Evolutionary conservation across 164 flowering plant species (phyloP), one percentile per base, ranked within the genome.

Genomic region (Tetrastigma voinierianum): DNA sequence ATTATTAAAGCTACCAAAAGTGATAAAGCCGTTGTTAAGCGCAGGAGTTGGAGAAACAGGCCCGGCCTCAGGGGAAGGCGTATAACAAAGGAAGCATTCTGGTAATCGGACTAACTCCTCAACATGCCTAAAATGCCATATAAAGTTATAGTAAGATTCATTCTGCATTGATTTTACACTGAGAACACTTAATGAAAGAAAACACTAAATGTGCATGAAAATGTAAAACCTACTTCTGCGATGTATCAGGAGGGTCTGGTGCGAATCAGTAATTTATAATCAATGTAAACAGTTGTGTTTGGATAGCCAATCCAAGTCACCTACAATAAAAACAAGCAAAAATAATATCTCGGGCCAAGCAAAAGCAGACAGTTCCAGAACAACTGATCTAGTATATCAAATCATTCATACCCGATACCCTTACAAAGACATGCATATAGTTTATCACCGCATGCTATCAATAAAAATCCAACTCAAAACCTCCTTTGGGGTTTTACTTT

Each of bases 231-330:
- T 84, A 93, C 99, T 82, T 95, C 74, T 95, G 98, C 58, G 69
- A 83, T 46, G 95, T 78, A 71, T 82, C 81, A 62, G 84, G 91
- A 69, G 93, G 91, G 67, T 95, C 99, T 47, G 96, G 44, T 87
- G 71, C 32, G 90, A 82, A 88, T 95, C 99, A 18, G 95, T 84
- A 70, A 95, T 86, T 72, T 80, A 70, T 90, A 93, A 67, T 95
- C 99, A 68, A 95, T 93, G 98, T 74, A 95, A 82, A 62, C 99
- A 62, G 98, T 95, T 55, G 98, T 95, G 67, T 95, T 95, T 62
- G 99, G 99, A 74, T 95, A 95, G 58, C 99, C 99, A 73, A 95
- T 93, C 99, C 99, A 95, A 53, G 99, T 92, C 51, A 90, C 99
- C 99, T 95, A 65, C 54, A 70, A 70, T 60, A 63, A 57, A 69